Percentiles rank a stretch among this genome's conserved stretches.
phyloP scores from a whole-genome alignment of 1,139 yeast genomes.

The Protomyces lactucae-debilis region DNA sequence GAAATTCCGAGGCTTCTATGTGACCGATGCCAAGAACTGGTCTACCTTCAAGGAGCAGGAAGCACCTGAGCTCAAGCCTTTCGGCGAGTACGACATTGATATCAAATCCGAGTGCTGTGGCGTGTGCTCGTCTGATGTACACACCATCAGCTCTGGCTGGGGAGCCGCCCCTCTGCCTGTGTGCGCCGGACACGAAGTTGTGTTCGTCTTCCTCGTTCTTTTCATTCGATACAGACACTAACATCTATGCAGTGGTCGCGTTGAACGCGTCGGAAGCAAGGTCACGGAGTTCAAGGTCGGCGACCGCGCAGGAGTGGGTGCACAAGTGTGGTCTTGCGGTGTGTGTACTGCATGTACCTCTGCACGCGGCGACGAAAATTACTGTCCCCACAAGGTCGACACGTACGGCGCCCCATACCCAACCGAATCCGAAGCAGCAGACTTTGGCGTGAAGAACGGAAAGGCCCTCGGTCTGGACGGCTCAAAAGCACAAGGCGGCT shows the following conservation, averaged over 20 bases:
- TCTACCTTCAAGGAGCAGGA: background rate
- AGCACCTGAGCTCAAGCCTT: constrained; percentile 28
- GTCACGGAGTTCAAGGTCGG: constrained; percentile 47
- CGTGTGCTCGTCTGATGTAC: constrained; percentile 60
- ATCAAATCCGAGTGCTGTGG: constrained; percentile 49
- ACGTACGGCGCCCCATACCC: constrained; percentile 42
- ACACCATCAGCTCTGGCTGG: constrained; percentile 47
- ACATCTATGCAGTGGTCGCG: constrained; percentile 43
- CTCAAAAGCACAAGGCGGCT: constrained; percentile 52
- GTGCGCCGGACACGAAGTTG: constrained; percentile 52
- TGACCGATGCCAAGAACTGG: background rate
- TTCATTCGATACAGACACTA: too few species aligned
- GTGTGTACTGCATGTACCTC: constrained; percentile 48
- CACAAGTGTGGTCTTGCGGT: constrained; percentile 49
- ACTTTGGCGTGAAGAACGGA: constrained; percentile 20
- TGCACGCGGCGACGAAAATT: constrained; percentile 47
- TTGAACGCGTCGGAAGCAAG: constrained; percentile 48
- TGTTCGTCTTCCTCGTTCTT: constrained; percentile 30
- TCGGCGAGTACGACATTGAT: constrained; percentile 40
- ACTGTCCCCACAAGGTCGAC: constrained; percentile 45
- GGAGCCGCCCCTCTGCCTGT: constrained; percentile 39
- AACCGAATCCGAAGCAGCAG: constrained; percentile 20
- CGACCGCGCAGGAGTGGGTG: constrained; percentile 62
- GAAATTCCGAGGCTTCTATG: background rate
- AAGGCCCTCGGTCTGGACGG: constrained; percentile 33